These are phyloP conservation scores for Groenewaldozyma salmanticensis DNA, from an alignment of 805 yeast genomes.

Conservation along the genomic window DNA sequence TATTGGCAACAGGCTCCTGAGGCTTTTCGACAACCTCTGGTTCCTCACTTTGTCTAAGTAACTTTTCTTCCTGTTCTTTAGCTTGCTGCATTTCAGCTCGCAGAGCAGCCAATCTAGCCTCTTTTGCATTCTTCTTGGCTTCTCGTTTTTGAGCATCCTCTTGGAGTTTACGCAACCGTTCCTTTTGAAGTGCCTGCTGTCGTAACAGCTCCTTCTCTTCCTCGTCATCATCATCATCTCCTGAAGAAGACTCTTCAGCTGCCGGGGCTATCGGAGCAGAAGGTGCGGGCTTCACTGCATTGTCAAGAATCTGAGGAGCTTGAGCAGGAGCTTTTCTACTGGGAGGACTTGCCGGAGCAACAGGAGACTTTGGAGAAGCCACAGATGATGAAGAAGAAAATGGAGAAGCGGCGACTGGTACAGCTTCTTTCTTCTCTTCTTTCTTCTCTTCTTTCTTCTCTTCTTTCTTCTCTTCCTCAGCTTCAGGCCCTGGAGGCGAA, in stretches of 20 bases:
- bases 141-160: conserved; percentile 11
- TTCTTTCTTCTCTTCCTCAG: neutral
- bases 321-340: conserved; percentile 6
- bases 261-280: conserved; percentile 5
- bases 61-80: conserved; percentile 21
- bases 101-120: conserved; percentile 23
- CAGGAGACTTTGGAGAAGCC: conserved; percentile 13
- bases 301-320: conserved; percentile 7
- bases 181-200: conserved; percentile 18
- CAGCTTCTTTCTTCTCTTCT: no score
- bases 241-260: conserved; percentile 9
- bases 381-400: conserved; percentile 11
- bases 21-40: no score
- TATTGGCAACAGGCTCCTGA: neutral
- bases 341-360: no score
- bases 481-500: conserved; percentile 12
- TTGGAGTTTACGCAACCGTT: conserved; percentile 16
- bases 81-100: conserved; percentile 19
- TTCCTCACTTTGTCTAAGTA: conserved; percentile 7
- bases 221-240: conserved; percentile 23
- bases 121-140: conserved; percentile 14
- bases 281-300: no score
- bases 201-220: conserved; percentile 28
- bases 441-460: no score
- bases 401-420: conserved; percentile 4